These are phyloP conservation scores for Teratosphaeria epicoccoides DNA, from an alignment of 2,329 filamentous ascomycete genomes.

Conservation along the genomic window DNA sequence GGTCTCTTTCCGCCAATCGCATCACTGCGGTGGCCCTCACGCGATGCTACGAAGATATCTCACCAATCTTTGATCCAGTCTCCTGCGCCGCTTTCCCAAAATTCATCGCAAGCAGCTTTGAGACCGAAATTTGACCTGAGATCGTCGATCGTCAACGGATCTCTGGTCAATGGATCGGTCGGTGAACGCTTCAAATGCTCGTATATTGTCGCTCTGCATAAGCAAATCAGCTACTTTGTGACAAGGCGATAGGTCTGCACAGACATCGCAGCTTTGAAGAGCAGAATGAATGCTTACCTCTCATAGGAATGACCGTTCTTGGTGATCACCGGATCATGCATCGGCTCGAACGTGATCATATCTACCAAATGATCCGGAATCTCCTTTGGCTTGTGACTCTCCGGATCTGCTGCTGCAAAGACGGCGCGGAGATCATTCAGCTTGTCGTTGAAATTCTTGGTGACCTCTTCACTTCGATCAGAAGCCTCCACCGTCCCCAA, in stretches of 20 bases:
- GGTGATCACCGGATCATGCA: conserved; percentile 44
- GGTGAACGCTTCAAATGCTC: conserved; percentile 69
- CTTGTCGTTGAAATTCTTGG: conserved; percentile 30
- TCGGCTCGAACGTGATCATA: conserved; percentile 36
- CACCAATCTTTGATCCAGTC: conserved; percentile 51
- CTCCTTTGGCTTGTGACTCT: conserved; percentile 38
- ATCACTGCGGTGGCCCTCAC: too few relatives aligned
- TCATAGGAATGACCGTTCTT: conserved; percentile 88
- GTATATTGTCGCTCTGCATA: conserved; percentile 53
- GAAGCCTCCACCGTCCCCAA: conserved; percentile 34
- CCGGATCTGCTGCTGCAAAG: conserved; percentile 38
- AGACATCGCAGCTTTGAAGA: neutral
- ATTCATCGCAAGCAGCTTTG: conserved; percentile 74
- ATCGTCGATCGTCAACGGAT: conserved; percentile 57
- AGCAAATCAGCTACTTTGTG: neutral
- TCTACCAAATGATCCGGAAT: conserved; percentile 70
- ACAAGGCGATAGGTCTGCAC: neutral
- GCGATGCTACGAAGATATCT: too few relatives aligned
- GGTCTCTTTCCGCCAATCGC: too few relatives aligned
- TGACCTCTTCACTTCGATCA: conserved; percentile 40
- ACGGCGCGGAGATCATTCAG: conserved; percentile 34
- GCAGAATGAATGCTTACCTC: conserved; percentile 30
- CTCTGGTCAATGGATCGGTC: conserved; percentile 75
- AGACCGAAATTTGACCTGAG: conserved; percentile 72
- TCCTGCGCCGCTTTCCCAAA: conserved; percentile 75